Evolutionary conservation across 345 rosid species (phyloP).

Genomic region (Salix caprea): DNA sequence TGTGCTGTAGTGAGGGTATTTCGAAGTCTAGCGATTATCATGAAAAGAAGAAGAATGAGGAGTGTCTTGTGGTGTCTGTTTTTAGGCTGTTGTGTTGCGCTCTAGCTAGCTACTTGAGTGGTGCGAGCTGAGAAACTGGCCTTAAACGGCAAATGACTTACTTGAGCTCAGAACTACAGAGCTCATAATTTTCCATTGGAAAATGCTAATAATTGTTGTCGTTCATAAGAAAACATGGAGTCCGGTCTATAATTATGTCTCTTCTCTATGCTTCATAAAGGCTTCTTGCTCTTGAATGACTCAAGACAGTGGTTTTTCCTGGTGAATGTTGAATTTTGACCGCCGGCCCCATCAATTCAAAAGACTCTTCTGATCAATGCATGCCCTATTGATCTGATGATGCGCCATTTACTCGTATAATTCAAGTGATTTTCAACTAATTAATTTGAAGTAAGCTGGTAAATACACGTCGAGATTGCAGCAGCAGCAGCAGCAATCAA

Average conservation of each 20-base stretch:
- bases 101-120: slow-evolving; percentile 7
- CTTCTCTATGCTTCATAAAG: slow-evolving; percentile 13
- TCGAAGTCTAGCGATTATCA: too few relatives aligned
- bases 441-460: neutral
- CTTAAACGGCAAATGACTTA: slow-evolving; percentile 13
- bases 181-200: neutral
- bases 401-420: neutral
- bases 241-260: slow-evolving; percentile 37
- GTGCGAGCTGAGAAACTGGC: neutral
- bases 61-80: neutral
- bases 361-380: slow-evolving; percentile 4
- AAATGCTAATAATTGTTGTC: slow-evolving; percentile 25
- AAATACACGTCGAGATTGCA: neutral
- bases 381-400: neutral
- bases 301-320: slow-evolving; percentile 10
- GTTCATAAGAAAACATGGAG: slow-evolving; percentile 32
- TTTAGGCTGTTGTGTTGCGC: neutral
- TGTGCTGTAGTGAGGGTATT: too few relatives aligned
- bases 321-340: slow-evolving; percentile 24
- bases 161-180: neutral
- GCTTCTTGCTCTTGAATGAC: slow-evolving; percentile 19
- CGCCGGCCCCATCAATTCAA: neutral
- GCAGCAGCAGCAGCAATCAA: neutral
- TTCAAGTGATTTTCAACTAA: too few relatives aligned
- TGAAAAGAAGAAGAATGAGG: too few relatives aligned